Base-by-base conservation (phyloP, 176 grass and related monocot genomes). In the Avena atlantica region DNA sequence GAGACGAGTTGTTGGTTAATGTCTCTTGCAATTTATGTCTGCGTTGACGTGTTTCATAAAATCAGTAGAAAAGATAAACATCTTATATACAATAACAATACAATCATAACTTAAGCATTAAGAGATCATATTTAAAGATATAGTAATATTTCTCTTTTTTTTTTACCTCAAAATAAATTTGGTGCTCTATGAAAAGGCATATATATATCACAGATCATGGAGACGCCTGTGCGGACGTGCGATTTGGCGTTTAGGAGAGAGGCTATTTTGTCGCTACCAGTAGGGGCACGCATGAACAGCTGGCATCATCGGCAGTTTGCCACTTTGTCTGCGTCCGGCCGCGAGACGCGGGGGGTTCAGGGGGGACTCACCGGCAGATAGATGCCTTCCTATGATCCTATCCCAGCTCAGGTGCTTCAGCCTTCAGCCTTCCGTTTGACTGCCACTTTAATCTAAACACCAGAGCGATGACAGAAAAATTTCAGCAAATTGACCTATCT, bases 241-340 rank as follows among this genome's bases (percentile, higher is more conserved):
- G 61, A 42, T 59, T 73, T 72, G 89, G 79, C 89, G 36, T 83
- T 8, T 58, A 57, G n/a, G 52, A 31, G 53, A 12, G 2, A 37
- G 8, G 36, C 55, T 31, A 36, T 72, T 85, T 85, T 81, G 58
- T 56, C 75, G 59, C 8, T 10, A n/a, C n/a, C 31, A 27, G 17
- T 11, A 23, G 8, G n/a, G 19, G 74, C 64, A 52, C 70, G 49
- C 69, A 47, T 10, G 12, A 25, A 19, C 69, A 55, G 53, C 69
- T 75, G 23, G 47, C 72, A 29, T 25, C 72, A 29, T 25, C 12
- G 24, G 62, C 12, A 31, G 62, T 16, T 64, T 75, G 57, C 34
- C 49, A 14, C 23, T 48, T 78, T 77, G 27, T 50, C 27, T 36
- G 8, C 61, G 15, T n/a, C 70, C 17, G 42, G 48, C 27, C 76